Evolutionary conservation across 345 rosid genomes (phyloP), one percentile per base, ranked within the genome.

Genomic region (Trapa incisa): DNA sequence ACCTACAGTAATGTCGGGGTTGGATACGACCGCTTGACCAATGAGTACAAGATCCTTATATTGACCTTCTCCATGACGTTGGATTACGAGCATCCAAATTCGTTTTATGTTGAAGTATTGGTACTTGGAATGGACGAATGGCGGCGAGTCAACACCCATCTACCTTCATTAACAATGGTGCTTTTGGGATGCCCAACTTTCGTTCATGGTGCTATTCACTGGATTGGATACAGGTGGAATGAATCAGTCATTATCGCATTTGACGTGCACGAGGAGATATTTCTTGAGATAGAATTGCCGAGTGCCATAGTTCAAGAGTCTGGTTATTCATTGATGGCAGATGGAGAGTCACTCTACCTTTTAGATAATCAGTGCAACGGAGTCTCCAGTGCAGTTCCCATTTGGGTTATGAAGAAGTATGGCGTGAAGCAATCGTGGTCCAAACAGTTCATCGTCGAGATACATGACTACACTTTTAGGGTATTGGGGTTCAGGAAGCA

Each of bases 331-430:
- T 50, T 81, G 42, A 54, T 47, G 6, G 53, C 48, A 17, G 66
- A 45, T 42, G 35, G 10, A 1, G 50, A 65, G 13, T 67, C 61
- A 4, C 69, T 81, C 12, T 65, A 65, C 47, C 66, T 81, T 53
- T 37, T 78, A 3, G 73, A 81, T 48, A 50, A 70, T 45, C 43
- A 4, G 43, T 8, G 43, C 6, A 3, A 41, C 7, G 7, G 4
- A 3, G 6, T 41, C 6, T 41, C 43, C 4, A 13, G 66, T 3
- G 53, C 48, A 3, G 70, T 76, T 54, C 57, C 52, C 68, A 65
- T 81, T 56, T 81, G 85, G 85, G 72, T 74, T 57, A 69, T 81
- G 80, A 68, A 63, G 32, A 70, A 71, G 62, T 72, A 78, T 0
- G 71, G 80, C 0, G 48, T 13, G 1, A 43, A 57, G 3, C 66